phyloP scores from a whole-genome alignment of 345 rosid species.

The Lumnitzera littorea region DNA sequence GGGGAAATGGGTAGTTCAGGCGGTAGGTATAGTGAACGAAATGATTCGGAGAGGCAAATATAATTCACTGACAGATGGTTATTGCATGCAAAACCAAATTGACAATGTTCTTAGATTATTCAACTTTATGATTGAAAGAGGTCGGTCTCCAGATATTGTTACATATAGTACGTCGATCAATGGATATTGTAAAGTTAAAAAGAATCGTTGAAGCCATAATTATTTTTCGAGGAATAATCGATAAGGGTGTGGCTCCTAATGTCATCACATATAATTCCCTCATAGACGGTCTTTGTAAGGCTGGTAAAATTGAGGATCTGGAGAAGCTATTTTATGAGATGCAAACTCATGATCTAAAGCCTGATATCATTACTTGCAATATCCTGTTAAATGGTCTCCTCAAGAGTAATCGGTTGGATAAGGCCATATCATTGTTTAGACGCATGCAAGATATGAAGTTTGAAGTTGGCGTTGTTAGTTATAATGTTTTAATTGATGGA shows the following conservation, averaged over 20 bases:
- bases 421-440: too few species aligned
- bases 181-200: too few species aligned
- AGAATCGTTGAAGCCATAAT: slow-evolving; percentile 14
- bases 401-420: slow-evolving; percentile 4
- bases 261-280: slow-evolving; percentile 18
- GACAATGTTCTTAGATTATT: slow-evolving; percentile 21
- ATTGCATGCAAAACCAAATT: slow-evolving; percentile 20
- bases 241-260: slow-evolving; percentile 15
- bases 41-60: neutral
- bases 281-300: slow-evolving; percentile 18
- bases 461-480: too few species aligned
- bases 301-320: slow-evolving; percentile 24
- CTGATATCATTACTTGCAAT: slow-evolving; percentile 1
- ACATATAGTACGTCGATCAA: too few species aligned
- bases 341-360: neutral
- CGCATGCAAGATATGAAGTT: too few species aligned
- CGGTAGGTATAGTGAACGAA: too few species aligned
- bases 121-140: slow-evolving; percentile 15
- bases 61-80: slow-evolving; percentile 24
- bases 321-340: neutral
- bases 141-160: slow-evolving; percentile 2
- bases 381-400: slow-evolving; percentile 20
- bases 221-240: slow-evolving; percentile 18
- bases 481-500: too few species aligned
- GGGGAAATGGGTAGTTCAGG: too few species aligned